A percentile compares a stretch with the other conserved stretches of the same genome.
phyloP scores from a whole-genome alignment of 1,139 yeast genomes.

The Saccharomyces pastorianus region DNA sequence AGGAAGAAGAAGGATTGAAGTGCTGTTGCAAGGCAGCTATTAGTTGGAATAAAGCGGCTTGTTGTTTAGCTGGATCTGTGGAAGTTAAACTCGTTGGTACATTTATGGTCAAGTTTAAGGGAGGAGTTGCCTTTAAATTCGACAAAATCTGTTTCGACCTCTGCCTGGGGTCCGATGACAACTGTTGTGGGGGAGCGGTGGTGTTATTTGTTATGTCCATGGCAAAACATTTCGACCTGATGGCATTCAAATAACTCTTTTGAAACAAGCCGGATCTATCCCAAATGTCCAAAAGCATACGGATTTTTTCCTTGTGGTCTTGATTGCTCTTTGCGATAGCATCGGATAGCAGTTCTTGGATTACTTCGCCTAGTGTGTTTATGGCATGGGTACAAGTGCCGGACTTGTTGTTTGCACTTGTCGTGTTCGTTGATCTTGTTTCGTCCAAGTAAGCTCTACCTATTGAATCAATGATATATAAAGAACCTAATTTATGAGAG shows the following conservation, averaged over 20 bases:
- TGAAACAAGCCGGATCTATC: slow-evolving; percentile 74
- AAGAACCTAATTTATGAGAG: slow-evolving; percentile 79
- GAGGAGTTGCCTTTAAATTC: slow-evolving; percentile 15
- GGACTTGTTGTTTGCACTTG: slow-evolving; percentile 39
- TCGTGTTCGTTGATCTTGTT: slow-evolving; percentile 46
- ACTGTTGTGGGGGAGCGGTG: slow-evolving; percentile 19
- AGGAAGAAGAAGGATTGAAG: slow-evolving; percentile 6
- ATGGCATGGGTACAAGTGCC: slow-evolving; percentile 76
- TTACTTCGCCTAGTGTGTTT: slow-evolving; percentile 48
- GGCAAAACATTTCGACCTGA: slow-evolving; percentile 52
- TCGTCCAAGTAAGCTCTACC: slow-evolving; percentile 80
- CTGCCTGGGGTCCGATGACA: slow-evolving; percentile 45
- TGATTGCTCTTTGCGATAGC: slow-evolving; percentile 47
- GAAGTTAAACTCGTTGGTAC: slow-evolving; percentile 23
- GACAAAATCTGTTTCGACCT: slow-evolving; percentile 28
- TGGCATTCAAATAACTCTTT: slow-evolving; percentile 44
- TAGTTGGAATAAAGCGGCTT: slow-evolving; percentile 41
- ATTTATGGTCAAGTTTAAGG: slow-evolving; percentile 16
- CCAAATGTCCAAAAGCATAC: slow-evolving; percentile 88
- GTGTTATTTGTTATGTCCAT: slow-evolving; percentile 27
- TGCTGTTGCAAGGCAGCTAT: slow-evolving; percentile 33
- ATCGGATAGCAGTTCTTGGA: slow-evolving; percentile 52
- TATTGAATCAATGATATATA: slow-evolving; percentile 87
- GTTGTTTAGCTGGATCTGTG: slow-evolving; percentile 31
- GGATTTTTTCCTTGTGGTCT: slow-evolving; percentile 58